Percentiles rank a stretch among this genome's conserved stretches.
phyloP scores from a whole-genome alignment of 1,284 basidiomycete species.

The Singerocomus inundabilis region DNA sequence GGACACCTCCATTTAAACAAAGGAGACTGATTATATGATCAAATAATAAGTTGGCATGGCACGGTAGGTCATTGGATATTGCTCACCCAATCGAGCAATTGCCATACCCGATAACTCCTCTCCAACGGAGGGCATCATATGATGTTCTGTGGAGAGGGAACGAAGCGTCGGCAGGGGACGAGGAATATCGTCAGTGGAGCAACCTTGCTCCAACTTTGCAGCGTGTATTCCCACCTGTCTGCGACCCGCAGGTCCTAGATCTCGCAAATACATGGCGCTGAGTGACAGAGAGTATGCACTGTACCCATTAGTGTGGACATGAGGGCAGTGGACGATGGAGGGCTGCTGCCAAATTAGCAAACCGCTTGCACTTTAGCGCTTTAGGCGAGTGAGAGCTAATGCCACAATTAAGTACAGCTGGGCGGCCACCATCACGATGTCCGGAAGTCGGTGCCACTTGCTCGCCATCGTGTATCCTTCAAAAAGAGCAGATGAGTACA shows the following conservation, averaged over 20 bases:
- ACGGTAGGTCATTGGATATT: background rate
- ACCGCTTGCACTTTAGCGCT: no score
- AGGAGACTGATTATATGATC: background rate
- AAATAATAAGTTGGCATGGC: background rate
- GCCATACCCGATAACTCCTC: background rate
- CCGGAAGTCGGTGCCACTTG: constrained; percentile 8
- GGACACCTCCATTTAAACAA: background rate
- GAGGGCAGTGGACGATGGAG: constrained; percentile 1
- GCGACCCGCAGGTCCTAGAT: background rate
- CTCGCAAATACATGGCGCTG: background rate
- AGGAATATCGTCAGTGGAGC: background rate
- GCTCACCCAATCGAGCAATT: background rate
- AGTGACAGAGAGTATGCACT: background rate
- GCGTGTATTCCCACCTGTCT: background rate
- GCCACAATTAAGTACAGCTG: constrained; percentile 2
- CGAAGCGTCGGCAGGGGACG: no score
- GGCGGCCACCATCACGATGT: constrained; percentile 3
- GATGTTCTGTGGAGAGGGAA: background rate
- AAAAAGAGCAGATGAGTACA: background rate
- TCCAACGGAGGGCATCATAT: background rate
- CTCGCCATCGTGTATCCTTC: constrained; percentile 6
- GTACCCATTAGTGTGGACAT: background rate
- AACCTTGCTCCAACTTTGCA: background rate
- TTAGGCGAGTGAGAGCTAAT: no score
- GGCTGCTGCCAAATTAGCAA: background rate